Evolutionary conservation across 495 filamentous ascomycete genomes (phyloP).

Genomic region (Xylaria nigripes): DNA sequence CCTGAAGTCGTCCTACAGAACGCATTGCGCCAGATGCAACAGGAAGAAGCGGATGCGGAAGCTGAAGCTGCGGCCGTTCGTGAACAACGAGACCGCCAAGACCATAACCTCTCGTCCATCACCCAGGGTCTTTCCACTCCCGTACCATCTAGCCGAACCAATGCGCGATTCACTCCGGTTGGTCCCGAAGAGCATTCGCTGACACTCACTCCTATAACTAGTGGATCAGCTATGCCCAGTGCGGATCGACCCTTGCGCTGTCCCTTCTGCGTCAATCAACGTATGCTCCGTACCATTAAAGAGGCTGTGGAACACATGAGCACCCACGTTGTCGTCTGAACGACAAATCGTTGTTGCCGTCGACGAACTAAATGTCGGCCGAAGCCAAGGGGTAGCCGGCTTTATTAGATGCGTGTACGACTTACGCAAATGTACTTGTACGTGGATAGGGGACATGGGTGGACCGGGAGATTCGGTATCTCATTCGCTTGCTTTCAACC

Average conservation of each 20-base stretch:
- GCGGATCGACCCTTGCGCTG: constrained; percentile 45
- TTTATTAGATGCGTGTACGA: neutral
- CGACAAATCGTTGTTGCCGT: neutral
- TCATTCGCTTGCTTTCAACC: neutral
- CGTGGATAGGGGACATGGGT: neutral
- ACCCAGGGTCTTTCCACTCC: constrained; percentile 22
- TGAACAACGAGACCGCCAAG: constrained; percentile 37
- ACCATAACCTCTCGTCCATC: constrained; percentile 34
- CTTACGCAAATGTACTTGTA: neutral
- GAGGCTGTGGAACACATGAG: constrained; percentile 53
- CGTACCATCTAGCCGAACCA: constrained; percentile 10
- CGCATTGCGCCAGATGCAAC: constrained; percentile 38
- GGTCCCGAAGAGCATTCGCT: constrained; percentile 29
- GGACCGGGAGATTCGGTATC: neutral
- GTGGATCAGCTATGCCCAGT: constrained; percentile 32
- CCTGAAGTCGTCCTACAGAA: constrained; percentile 44
- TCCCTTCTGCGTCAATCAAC: constrained; percentile 49
- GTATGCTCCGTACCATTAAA: constrained; percentile 49
- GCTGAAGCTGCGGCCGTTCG: constrained; percentile 36
- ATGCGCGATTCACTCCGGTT: constrained; percentile 19
- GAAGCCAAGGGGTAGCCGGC: no score
- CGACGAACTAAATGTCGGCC: neutral
- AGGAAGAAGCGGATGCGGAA: constrained; percentile 43
- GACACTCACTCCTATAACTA: constrained; percentile 43
- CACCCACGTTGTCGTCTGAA: constrained; percentile 46